Conservation (phyloP, 2,329 filamentous ascomycete genomes). For the Fusarium graminum region DNA sequence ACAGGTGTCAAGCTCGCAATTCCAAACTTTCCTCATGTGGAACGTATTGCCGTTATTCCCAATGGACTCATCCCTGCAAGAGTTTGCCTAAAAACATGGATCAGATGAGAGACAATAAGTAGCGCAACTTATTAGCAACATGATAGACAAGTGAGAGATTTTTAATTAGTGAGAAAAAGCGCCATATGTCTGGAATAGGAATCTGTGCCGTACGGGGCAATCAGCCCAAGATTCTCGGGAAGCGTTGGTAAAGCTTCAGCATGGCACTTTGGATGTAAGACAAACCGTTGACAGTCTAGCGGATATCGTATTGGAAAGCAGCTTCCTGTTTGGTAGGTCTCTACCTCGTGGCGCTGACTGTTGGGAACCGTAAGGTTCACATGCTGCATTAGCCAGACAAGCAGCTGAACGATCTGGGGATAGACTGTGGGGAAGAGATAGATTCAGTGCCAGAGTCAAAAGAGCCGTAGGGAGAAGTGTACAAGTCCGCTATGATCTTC, state of each 20-base stretch:
- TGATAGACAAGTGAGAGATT: not conserved
- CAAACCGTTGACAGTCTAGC: conserved; percentile 17
- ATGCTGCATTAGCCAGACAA: conserved; percentile 19
- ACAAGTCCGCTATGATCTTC: not conserved
- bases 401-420: conserved; percentile 18
- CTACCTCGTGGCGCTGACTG: conserved; percentile 1
- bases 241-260: not conserved
- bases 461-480: not conserved
- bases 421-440: conserved; percentile 32
- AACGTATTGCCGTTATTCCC: not conserved
- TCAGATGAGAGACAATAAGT: not conserved
- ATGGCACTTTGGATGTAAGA: conserved; percentile 16
- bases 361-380: conserved; percentile 17
- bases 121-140: not conserved
- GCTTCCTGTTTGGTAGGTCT: conserved; percentile 2
- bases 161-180: not conserved
- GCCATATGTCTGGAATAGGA: conserved; percentile 30
- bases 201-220: conserved; percentile 19
- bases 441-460: not conserved
- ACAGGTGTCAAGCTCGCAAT: conserved; percentile 8
- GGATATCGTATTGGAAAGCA: not conserved
- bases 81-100: not conserved
- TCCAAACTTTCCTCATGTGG: conserved; percentile 2
- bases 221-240: not conserved
- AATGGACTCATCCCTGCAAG: not conserved